Base-by-base conservation (phyloP, 202 grass and related monocot genomes). In the Bolboschoenoplectus hybrid region DNA sequence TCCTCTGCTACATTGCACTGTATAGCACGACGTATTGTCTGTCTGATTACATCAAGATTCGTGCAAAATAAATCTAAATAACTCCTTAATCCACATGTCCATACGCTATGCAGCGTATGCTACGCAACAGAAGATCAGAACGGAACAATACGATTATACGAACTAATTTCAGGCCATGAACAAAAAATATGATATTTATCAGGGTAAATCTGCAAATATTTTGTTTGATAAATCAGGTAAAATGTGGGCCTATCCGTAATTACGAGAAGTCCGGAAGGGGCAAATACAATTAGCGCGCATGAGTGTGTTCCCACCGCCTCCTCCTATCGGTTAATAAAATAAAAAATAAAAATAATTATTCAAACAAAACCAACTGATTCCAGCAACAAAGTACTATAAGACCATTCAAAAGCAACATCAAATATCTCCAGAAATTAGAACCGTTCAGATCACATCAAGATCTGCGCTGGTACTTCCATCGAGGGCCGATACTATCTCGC, bases 281-380 rank as follows among this genome's bases (percentile, higher is more conserved):
- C 52, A 60, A 74, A 51, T 32, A 26, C 26, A 49, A 79, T 58
- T n/a, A 34, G 6, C 2, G 3, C 55, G 47, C 11, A 9, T 50
- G 9, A 16, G 46, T 52, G 67, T 58, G 45, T 8, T 53, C 49
- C 52, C 74, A 79, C 74, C 74, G 52, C 2, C 10, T 79, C 52
- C 52, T 14, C 9, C 75, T 60, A 60, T 80, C 75, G 14, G 35
- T 80, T 60, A 80, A 80, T 2, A 35, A 80, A 60, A 77, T 17
- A 41, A 17, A 9, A 43, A 43, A 40, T 57, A 56, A 67, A 39
- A 67, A 40, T 55, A 55, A 3, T 5, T 12, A 65, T 65, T 36
- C 2, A 36, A 67, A 13, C 2, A 3, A 13, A 35, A 6, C 40
- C 35, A 67, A 14, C 12, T n/a, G 35, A 74, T 74, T 74, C 7